Percentiles rank a stretch among this genome's conserved stretches.
These are phyloP conservation scores for Botrytis fabae DNA, from an alignment of 2,329 filamentous ascomycete species.

Conservation along the genomic window DNA sequence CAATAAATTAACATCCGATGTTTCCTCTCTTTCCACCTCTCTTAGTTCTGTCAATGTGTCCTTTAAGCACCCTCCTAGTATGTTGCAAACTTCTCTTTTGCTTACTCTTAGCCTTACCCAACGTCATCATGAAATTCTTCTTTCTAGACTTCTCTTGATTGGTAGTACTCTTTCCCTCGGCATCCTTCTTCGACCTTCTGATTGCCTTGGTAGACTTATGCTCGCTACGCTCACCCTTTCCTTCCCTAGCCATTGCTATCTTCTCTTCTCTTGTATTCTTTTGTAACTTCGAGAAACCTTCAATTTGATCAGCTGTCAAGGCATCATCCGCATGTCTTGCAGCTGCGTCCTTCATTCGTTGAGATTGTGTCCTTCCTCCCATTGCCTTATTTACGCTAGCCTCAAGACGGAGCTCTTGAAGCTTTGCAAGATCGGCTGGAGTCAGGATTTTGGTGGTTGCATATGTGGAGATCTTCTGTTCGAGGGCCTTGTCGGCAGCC, in stretches of 20 bases:
- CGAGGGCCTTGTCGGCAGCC: conserved; percentile 42
- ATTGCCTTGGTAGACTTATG: conserved; percentile 86
- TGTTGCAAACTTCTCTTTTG: conserved; percentile 91
- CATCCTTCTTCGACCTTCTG: conserved; percentile 81
- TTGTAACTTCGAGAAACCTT: conserved; percentile 76
- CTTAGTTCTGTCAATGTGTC: conserved; percentile 80
- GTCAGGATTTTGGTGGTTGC: conserved; percentile 95
- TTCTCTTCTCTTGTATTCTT: conserved; percentile 90
- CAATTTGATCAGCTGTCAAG: conserved; percentile 87
- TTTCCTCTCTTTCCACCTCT: conserved; percentile 82
- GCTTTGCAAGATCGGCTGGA: conserved; percentile 91
- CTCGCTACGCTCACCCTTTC: conserved; percentile 73
- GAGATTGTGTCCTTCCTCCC: conserved; percentile 47
- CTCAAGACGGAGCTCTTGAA: conserved; percentile 79
- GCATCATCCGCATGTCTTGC: conserved; percentile 79
- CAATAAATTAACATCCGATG: conserved; percentile 37
- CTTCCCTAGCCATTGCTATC: conserved; percentile 77
- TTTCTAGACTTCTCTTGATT: conserved; percentile 95
- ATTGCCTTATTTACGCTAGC: conserved; percentile 68
- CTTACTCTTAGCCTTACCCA: conserved; percentile 94
- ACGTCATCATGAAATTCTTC: conserved; percentile 99
- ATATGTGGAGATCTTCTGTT: conserved; percentile 63
- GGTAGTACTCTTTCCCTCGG: conserved; percentile 90
- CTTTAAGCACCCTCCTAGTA: conserved; percentile 75
- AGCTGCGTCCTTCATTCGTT: conserved; percentile 44